Evolutionary conservation across 1,284 basidiomycete species (phyloP), one percentile per base, ranked within the genome.

Genomic region (Salmacisia buchloeana): DNA sequence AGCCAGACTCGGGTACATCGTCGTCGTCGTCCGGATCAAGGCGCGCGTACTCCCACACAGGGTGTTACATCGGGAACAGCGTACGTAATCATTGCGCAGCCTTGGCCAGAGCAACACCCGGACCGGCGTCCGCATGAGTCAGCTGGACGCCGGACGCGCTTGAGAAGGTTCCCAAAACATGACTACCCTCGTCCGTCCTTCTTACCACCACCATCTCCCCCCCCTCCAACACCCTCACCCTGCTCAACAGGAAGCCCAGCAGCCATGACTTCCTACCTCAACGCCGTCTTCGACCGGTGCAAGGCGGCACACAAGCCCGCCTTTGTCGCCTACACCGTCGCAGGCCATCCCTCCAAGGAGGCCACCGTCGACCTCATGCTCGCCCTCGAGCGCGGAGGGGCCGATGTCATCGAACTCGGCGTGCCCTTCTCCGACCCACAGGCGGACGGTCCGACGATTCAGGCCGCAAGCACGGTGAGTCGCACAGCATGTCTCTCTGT

Each of bases 381-480:
- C 39, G 89, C 89, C 23, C 89, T 98, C 85, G 89, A 97, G 81
- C 85, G 86, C 52, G 94, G 94, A 57, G 96, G 94, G 25, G 87
- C 91, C 54, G 93, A 97, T 80, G 87, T 97, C 70, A 94, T 98
- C 70, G 94, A 98, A 81, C 85, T 98, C 35, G 96, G 96, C 29
- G 86, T 97, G 38, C 94, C 77, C 49, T 97, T 97, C 83, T 93
- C 90, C 63, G 94, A 98, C 83, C 94, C 94, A 9, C 91, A 93
- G 72, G 94, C 92, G 1, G 94, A 98, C 82, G 80, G 80, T 12
- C 78, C 78, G 90, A 94, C 87, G 4, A 97, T 98, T 69, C 94
- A 97, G 80, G 88, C 89, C 70, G 87, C 90, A 49, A 97, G 97
- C 82, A 89, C 89, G 36, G 92, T 94, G 66, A 71, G 88, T 81